Base-by-base conservation (phyloP, 140 eudicot species). In the Anethum foeniculum region DNA sequence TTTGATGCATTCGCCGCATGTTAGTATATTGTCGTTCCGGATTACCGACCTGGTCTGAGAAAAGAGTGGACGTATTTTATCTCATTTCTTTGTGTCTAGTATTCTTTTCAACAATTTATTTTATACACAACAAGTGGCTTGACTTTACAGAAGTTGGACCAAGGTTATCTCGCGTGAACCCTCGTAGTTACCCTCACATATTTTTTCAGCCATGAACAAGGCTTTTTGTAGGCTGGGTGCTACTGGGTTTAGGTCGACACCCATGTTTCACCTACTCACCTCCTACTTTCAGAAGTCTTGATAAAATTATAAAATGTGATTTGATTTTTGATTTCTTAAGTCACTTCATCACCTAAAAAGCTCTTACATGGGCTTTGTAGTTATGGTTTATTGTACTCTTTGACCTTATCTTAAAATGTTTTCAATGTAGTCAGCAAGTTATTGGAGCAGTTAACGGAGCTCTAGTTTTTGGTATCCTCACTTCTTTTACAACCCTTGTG, bases 361-460 rank as follows among this genome's bases (percentile, higher is more conserved):
- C 10, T 27, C 3, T 64, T 60, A 11, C 14, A 60, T 3, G 32
- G 32, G n/a, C 21, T 56, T 78, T 6, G 71, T 36, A 41, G 10
- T 62, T 43, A 78, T 32, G 64, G 13, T n/a, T 64, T 15, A 38
- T 34, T 71, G 6, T 15, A 79, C 60, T 73, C 65, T 39, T 62
- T 39, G 19, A 79, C 62, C 82, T 84, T 80, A 77, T 83, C 76
- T 28, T 51, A 72, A 49, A 81, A 85, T 71, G 76, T 77, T 80
- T 81, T 34, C 85, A 74, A 75, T 87, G 91, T 85, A 92, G 97
- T 85, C 97, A 88, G 88, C 90, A 87, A 79, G 52, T 89, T 68
- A 91, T 91, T 84, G 98, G 93, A 78, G 94, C 90, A 46, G 93
- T 93, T 60, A 93, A 93, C 83, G 98, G 98, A 82, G 89, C 82